Conservation (phyloP, 1,284 basidiomycete genomes). For the Rhodotorula sp. region DNA sequence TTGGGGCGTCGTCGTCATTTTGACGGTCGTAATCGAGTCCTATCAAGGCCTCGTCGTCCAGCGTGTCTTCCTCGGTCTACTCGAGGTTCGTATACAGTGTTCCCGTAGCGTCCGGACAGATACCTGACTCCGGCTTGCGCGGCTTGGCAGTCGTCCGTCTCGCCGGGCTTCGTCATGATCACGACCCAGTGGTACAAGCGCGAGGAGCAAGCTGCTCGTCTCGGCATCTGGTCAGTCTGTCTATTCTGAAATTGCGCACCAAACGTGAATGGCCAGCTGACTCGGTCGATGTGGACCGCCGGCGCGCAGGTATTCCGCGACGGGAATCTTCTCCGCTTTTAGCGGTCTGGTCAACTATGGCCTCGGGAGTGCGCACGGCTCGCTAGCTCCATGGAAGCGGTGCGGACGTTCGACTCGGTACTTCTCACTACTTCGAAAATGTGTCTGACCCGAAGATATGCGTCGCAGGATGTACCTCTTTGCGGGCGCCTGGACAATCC, state of each 20-base stretch:
- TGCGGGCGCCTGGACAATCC: conserved; percentile 52
- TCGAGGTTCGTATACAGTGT: conserved; percentile 43
- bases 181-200: conserved; percentile 56
- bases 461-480: conserved; percentile 9
- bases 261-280: too few species aligned
- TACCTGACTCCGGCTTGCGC: background rate
- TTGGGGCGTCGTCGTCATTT: conserved; percentile 54
- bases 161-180: conserved; percentile 55
- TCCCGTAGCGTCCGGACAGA: background rate
- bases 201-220: conserved; percentile 41
- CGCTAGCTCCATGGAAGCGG: conserved; percentile 53
- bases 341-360: conserved; percentile 55
- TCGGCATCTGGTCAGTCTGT: conserved; percentile 35
- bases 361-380: conserved; percentile 48
- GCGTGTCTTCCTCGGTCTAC: conserved; percentile 53
- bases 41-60: conserved; percentile 54
- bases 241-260: background rate
- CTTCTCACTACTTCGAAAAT: too few species aligned
- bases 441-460: background rate
- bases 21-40: conserved; percentile 52
- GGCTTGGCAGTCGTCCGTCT: conserved; percentile 49
- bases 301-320: conserved; percentile 56
- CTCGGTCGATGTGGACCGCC: background rate
- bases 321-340: conserved; percentile 53
- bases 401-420: too few species aligned